Evolutionary conservation across 441 rosid genomes (phyloP).

Genomic region (Theobroma grandiflorum): DNA sequence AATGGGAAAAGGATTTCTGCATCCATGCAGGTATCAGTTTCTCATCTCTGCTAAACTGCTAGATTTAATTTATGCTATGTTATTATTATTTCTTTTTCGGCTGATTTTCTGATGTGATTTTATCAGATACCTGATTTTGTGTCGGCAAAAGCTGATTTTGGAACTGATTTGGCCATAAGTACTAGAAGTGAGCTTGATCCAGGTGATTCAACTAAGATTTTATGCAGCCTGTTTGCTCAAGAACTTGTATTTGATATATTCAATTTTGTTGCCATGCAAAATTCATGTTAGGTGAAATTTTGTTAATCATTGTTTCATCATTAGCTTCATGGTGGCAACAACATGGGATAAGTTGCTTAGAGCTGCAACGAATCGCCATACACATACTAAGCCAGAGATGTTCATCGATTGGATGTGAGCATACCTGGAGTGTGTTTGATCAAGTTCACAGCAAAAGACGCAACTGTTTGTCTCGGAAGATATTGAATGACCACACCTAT

Average conservation of each 20-base stretch:
- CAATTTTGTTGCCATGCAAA: constrained; percentile 11
- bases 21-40: constrained; percentile 76
- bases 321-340: constrained; percentile 93
- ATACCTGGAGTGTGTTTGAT: constrained; percentile 73
- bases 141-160: constrained; percentile 82
- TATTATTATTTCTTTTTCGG: background rate
- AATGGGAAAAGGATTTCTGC: constrained; percentile 72
- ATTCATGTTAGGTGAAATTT: constrained; percentile 24
- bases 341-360: constrained; percentile 84
- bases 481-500: constrained; percentile 62
- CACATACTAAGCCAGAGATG: constrained; percentile 89
- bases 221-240: constrained; percentile 14
- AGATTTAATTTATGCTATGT: too few species aligned
- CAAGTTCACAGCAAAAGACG: constrained; percentile 60
- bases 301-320: background rate
- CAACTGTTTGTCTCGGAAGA: constrained; percentile 58
- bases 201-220: constrained; percentile 46
- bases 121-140: constrained; percentile 78
- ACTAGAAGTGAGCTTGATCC: constrained; percentile 85
- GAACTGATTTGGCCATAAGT: constrained; percentile 80
- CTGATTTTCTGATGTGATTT: background rate
- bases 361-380: constrained; percentile 82
- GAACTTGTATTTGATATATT: background rate
- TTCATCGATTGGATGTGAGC: constrained; percentile 80
- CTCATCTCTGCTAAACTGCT: background rate